Base-by-base conservation (phyloP, 306 rosid genomes). In the Vigna trinervia region DNA sequence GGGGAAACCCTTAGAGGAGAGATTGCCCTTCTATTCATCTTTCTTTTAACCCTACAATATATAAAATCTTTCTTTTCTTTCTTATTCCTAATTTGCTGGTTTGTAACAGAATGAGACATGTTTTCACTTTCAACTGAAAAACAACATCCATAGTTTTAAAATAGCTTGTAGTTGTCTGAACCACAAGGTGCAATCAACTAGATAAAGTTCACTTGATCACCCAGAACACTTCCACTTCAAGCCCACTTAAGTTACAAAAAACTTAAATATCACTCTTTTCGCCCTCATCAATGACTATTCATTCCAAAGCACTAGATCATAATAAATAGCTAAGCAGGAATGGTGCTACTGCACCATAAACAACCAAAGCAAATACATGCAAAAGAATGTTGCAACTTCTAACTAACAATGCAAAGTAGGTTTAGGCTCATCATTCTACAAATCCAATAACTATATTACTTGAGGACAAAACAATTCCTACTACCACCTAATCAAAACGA, bases 271-370 rank as follows among this genome's bases (percentile, higher is more conserved):
- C 46, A 41, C 30, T 23, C 36, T 68, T 73, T 43, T 52, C 68
- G 23, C 74, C 59, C 45, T 73, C 68, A 60, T 23, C 54, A 47
- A 61, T 69, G 72, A 52, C 74, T 48, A 67, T 28, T 54, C 12
- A 77, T 52, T 60, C 43, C 61, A 36, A 73, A 78, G 60, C 56
- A 62, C 64, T 46, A 45, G 57, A 71, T 60, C 23, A 77, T 38
- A 71, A 84, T 51, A 77, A 71, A 84, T 51, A 77, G 80, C 51
- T 58, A 66, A 66, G 54, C 53, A 51, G 5, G 32, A 71, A 62
- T 58, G 67, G 53, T 77, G 80, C 52, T 12, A 41, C 50, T 65
- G 71, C 82, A 71, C 69, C 62, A 64, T 23, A 48, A 39, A 84
- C 66, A 74, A 73, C 43, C 30, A 67, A 41, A 77, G 62, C 66